phyloP scores from a whole-genome alignment of 345 rosid genomes.

The Erysimum cheiranthoides region DNA sequence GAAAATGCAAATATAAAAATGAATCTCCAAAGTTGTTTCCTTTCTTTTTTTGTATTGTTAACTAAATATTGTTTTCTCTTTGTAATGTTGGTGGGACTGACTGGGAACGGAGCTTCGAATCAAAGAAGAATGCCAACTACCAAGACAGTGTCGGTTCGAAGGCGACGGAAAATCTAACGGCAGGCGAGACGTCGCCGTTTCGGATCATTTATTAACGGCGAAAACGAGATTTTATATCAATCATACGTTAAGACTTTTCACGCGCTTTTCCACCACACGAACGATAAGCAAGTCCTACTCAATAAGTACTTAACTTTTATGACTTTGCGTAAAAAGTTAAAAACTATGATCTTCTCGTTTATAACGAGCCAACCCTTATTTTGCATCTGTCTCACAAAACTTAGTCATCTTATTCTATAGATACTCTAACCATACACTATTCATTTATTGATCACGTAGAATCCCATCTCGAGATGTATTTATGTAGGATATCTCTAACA shows the following conservation, averaged over 20 bases:
- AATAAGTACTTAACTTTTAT: background rate
- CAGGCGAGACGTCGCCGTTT: constrained; percentile 50
- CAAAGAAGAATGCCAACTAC: constrained; percentile 41
- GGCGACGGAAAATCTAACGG: constrained; percentile 56
- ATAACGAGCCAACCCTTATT: background rate
- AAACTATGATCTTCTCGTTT: constrained; percentile 21
- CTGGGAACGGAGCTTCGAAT: constrained; percentile 45
- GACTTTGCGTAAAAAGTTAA: constrained; percentile 9
- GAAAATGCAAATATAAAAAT: background rate
- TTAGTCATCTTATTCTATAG: background rate
- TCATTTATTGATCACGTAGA: constrained; percentile 2
- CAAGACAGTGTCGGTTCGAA: constrained; percentile 48
- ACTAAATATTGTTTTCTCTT: constrained; percentile 2
- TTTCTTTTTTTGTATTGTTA: background rate
- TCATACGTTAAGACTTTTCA: constrained; percentile 32
- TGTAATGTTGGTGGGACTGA: constrained; percentile 29
- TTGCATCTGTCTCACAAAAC: constrained; percentile 7
- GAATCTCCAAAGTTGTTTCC: background rate
- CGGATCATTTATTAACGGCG: background rate
- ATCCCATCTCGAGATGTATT: constrained; percentile 1
- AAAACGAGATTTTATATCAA: constrained; percentile 30
- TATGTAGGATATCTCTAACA: constrained; percentile 2
- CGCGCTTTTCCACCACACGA: constrained; percentile 34
- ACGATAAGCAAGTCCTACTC: background rate
- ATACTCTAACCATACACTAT: background rate